phyloP scores from a whole-genome alignment of 305 asterid genomes.

The Fraxinus sp. region DNA sequence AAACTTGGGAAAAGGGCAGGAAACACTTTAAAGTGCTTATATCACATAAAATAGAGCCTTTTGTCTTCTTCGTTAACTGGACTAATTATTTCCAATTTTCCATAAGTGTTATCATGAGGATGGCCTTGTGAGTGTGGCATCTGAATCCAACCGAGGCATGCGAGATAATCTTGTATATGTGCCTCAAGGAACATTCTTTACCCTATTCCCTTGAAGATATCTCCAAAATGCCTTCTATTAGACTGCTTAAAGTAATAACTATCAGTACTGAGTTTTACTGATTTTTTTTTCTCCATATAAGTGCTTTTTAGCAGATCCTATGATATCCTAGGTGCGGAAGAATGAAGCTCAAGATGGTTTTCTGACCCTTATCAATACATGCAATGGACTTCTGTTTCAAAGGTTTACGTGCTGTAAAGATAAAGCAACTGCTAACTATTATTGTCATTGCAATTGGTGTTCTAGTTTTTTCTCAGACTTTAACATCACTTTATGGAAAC shows the following conservation, averaged over 20 bases:
- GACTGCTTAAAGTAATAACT: neutral
- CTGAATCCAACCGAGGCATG: neutral
- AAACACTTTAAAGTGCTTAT: neutral
- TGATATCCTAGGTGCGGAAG: neutral
- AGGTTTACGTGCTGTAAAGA: slow-evolving; percentile 22
- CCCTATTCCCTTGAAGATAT: neutral
- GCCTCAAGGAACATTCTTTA: neutral
- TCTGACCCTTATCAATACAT: neutral
- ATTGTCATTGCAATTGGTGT: slow-evolving; percentile 30
- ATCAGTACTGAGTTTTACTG: neutral
- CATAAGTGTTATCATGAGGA: neutral
- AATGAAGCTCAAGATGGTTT: neutral
- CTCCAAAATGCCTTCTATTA: neutral
- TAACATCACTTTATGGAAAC: slow-evolving; percentile 31
- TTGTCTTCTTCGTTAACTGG: neutral
- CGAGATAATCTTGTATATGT: neutral
- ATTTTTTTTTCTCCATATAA: neutral
- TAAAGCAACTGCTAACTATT: slow-evolving; percentile 22
- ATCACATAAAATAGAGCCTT: neutral
- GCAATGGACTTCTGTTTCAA: slow-evolving; percentile 14
- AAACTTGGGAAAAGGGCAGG: neutral
- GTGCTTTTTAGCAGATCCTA: neutral
- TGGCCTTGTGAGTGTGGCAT: neutral
- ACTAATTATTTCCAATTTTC: neutral
- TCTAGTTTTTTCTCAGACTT: slow-evolving; percentile 32